Percentiles rank a stretch among this genome's conserved stretches.
Conservation (phyloP, 768 basidiomycete species). For the Pulveroboletus sp. region DNA sequence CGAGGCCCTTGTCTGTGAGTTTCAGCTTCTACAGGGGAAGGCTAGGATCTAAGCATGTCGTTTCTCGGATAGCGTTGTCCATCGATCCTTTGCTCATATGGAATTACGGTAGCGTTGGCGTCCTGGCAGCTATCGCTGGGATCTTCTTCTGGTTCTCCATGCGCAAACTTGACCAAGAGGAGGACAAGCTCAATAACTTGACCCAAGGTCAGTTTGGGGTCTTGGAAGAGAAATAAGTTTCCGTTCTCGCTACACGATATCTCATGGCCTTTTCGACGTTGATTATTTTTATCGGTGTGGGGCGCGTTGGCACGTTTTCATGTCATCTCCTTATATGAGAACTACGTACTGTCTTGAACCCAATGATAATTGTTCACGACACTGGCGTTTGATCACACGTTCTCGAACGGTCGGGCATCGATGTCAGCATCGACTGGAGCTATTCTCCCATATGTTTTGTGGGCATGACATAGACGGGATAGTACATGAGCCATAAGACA, state of each 20-base stretch:
- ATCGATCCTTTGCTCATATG: slow-evolving; percentile 69
- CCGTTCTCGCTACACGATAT: neutral
- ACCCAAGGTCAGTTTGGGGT: slow-evolving; percentile 32
- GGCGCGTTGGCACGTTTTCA: neutral
- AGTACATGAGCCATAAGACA: slow-evolving; percentile 9
- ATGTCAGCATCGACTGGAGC: neutral
- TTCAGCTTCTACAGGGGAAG: neutral
- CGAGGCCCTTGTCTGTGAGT: slow-evolving; percentile 67
- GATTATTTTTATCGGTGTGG: too few relatives aligned
- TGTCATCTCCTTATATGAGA: neutral
- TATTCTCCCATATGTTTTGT: slow-evolving; percentile 10
- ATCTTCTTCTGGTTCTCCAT: slow-evolving; percentile 50
- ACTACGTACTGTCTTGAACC: neutral
- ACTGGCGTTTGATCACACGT: neutral
- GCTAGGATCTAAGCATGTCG: slow-evolving; percentile 4
- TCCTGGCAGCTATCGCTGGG: slow-evolving; percentile 50
- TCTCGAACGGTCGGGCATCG: neutral
- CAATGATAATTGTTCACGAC: neutral
- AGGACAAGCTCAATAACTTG: slow-evolving; percentile 60
- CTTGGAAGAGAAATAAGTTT: neutral
- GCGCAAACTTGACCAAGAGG: slow-evolving; percentile 53
- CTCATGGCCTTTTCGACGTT: neutral
- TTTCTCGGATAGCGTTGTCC: slow-evolving; percentile 44
- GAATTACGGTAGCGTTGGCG: slow-evolving; percentile 63
- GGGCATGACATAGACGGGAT: slow-evolving; percentile 14